phyloP scores from a whole-genome alignment of 1,284 basidiomycete genomes.

The Sanghuangporus weigelae region DNA sequence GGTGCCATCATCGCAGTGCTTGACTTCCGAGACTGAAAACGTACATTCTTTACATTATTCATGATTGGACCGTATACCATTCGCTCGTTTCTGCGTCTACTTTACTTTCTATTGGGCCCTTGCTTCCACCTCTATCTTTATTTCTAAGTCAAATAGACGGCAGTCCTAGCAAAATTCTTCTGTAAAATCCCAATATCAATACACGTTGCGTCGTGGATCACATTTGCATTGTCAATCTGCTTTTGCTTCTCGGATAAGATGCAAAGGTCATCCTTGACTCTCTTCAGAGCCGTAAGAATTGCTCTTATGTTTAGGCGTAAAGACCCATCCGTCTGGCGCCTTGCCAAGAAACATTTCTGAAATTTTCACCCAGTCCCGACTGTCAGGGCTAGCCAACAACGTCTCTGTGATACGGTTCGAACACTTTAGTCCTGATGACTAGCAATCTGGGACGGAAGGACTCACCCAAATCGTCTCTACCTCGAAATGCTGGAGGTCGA shows the following conservation, averaged over 20 bases:
- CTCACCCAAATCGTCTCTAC: slow-evolving; percentile 81
- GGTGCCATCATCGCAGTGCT: slow-evolving; percentile 9
- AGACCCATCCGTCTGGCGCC: slow-evolving; percentile 59
- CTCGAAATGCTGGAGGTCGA: slow-evolving; percentile 79
- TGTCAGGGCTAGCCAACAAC: slow-evolving; percentile 74
- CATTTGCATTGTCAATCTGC: background rate
- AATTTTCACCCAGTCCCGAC: slow-evolving; percentile 92
- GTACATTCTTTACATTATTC: background rate
- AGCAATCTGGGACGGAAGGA: slow-evolving; percentile 11
- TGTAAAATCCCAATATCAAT: background rate
- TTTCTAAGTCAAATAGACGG: no score
- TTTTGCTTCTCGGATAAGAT: background rate
- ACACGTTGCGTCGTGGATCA: no score
- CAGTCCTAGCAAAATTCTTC: background rate
- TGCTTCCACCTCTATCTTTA: background rate
- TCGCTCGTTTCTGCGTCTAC: background rate
- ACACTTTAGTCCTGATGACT: background rate
- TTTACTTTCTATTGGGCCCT: background rate
- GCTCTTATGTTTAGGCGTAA: slow-evolving; percentile 73
- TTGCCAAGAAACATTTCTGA: slow-evolving; percentile 91
- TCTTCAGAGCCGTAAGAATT: slow-evolving; percentile 57
- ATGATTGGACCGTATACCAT: background rate
- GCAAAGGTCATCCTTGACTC: slow-evolving; percentile 33
- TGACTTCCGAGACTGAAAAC: background rate
- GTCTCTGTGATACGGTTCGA: slow-evolving; percentile 52